A percentile compares a stretch with the other conserved stretches of the same genome.
These are phyloP conservation scores for Salix dunnii DNA, from an alignment of 345 rosid species.

Conservation along the genomic window DNA sequence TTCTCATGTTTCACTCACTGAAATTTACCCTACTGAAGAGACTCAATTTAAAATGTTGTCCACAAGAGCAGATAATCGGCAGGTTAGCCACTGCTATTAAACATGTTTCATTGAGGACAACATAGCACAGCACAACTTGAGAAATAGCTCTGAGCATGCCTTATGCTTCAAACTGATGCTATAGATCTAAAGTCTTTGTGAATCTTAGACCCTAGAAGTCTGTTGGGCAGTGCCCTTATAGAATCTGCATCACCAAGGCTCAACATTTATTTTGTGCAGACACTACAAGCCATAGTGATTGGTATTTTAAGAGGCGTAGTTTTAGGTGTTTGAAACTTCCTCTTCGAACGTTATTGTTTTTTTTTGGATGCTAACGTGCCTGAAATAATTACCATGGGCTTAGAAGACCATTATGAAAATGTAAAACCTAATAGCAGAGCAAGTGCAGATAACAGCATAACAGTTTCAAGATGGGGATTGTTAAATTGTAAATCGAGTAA, in stretches of 20 bases:
- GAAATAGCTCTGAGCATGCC: not conserved
- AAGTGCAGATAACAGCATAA: not conserved
- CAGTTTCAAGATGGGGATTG: not conserved
- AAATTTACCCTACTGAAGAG: not conserved
- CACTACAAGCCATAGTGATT: not conserved
- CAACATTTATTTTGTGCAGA: not conserved
- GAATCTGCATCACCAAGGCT: not conserved
- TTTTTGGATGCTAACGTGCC: not conserved
- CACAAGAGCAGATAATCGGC: not conserved
- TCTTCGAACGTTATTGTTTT: not conserved
- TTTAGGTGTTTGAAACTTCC: not conserved
- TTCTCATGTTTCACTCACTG: not conserved
- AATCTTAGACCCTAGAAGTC: not conserved
- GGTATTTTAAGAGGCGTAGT: not conserved
- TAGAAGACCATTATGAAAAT: not conserved
- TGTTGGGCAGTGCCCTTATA: not conserved
- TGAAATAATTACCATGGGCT: not conserved
- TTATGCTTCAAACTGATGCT: not conserved
- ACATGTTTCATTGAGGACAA: constrained; percentile 1
- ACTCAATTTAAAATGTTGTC: not conserved
- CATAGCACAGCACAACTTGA: not conserved
- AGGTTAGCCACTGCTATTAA: not conserved
- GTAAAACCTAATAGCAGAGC: not conserved
- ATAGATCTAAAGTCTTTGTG: not conserved
- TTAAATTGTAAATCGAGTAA: not conserved